These are phyloP conservation scores for Colletotrichum sp. DNA, from an alignment of 2,329 filamentous ascomycete species.

Conservation along the genomic window DNA sequence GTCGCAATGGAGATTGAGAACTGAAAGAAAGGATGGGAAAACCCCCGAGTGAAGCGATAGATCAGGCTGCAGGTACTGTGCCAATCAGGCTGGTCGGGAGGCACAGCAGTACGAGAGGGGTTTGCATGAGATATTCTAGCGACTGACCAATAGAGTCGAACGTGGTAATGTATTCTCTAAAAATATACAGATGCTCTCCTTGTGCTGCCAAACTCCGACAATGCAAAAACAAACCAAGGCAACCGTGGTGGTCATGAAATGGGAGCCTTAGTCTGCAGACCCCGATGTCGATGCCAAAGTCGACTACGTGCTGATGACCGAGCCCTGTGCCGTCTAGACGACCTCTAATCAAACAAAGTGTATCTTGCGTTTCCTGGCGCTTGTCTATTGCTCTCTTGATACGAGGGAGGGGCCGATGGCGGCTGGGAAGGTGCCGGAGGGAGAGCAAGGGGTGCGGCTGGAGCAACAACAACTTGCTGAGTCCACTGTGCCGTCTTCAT, in stretches of 20 bases:
- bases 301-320: not conserved
- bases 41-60: too few species aligned
- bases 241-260: not conserved
- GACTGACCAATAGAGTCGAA: not conserved
- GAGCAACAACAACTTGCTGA: not conserved
- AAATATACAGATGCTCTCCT: not conserved
- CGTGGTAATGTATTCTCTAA: not conserved
- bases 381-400: slow-evolving; percentile 18
- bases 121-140: not conserved
- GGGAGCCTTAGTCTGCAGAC: not conserved
- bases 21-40: too few species aligned
- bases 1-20: too few species aligned
- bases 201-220: not conserved
- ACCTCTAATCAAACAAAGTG: slow-evolving; percentile 19
- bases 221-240: not conserved
- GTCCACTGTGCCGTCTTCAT: slow-evolving; percentile 50
- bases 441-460: not conserved
- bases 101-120: not conserved
- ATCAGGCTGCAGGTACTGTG: not conserved
- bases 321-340: not conserved
- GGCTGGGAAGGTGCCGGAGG: not conserved
- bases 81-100: not conserved
- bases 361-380: slow-evolving; percentile 6
- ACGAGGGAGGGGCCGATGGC: slow-evolving; percentile 7
- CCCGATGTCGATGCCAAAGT: not conserved